Evolutionary conservation across 441 rosid genomes (phyloP), one percentile per base, ranked within the genome.

Genomic region (Mallotus japonicus): DNA sequence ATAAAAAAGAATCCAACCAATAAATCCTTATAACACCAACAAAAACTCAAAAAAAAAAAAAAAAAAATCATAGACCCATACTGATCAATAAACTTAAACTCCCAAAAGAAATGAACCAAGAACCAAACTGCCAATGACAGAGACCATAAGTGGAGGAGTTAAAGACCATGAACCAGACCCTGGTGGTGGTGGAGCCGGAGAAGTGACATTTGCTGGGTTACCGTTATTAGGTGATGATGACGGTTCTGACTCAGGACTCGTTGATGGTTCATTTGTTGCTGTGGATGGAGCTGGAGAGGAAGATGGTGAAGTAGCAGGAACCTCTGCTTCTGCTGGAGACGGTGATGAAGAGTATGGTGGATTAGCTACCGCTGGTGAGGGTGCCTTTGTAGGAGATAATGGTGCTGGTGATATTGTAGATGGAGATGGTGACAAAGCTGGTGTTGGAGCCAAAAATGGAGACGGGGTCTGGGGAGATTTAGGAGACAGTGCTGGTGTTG

Each of bases 101-200:
- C 28, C 32, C 19, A 11, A 57, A 6, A 34, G 14, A 56, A 10
- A 70, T 4, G 19, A 40, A 24, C 70, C 74, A 14, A 73, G 56
- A 13, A 70, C 67, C 57, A 77, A 34, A 73, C 77, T 65, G 62
- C 83, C 6, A 15, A 67, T 51, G 11, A 78, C 16, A 44, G 75
- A 76, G 50, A 79, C 73, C 19, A 67, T 64, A 53, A 69, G 69
- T 10, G 80, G 46, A 53, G 65, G 22, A 34, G 70, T 51, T 6
- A 71, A 77, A 24, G 67, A 70, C 55, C 67, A 32, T 24, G 75
- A 56, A 46, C 77, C 78, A 1, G 85, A 65, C 0, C 71, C 59
- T 42, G 70, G 1, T 6, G 71, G 24, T 42, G 70, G 1, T 6
- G 71, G 24, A 6, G 73, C 28, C 5, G 72, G 77, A 3, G 66